phyloP scores from a whole-genome alignment of 2,329 filamentous ascomycete genomes.

The Penicillium sp. region DNA sequence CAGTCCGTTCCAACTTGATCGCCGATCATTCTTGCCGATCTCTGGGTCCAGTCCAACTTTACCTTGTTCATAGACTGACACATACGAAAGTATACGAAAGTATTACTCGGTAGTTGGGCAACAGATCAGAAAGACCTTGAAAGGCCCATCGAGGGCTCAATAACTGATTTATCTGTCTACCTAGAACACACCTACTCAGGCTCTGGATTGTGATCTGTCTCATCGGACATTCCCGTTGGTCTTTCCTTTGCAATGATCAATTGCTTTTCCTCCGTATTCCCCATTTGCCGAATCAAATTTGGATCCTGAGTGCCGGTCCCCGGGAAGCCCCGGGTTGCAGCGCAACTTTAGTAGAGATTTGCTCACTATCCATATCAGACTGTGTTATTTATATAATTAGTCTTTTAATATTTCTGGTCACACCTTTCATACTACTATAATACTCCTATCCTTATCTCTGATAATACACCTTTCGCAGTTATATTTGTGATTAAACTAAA shows the following conservation, averaged over 20 bases:
- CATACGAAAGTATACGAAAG: background rate
- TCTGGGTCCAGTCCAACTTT: slow-evolving; percentile 5
- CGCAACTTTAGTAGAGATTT: no score
- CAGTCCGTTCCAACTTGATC: slow-evolving; percentile 8
- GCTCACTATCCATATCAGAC: no score
- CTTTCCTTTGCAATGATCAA: background rate
- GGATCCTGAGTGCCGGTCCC: background rate
- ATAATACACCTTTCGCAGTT: no score
- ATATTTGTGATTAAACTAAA: no score
- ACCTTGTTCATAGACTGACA: background rate
- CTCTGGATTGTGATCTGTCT: background rate
- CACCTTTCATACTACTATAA: no score
- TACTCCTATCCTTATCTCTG: no score
- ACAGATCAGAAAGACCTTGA: background rate
- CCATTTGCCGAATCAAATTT: background rate
- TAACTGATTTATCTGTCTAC: background rate
- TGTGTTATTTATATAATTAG: no score
- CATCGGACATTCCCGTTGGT: background rate
- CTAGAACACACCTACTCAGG: background rate
- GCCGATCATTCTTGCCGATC: slow-evolving; percentile 17
- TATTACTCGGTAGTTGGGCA: background rate
- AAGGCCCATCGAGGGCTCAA: background rate
- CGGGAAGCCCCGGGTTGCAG: no score
- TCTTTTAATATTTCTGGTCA: no score
- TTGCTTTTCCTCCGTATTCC: background rate